Base-by-base conservation (phyloP, 2,329 filamentous ascomycete genomes). In the Calonectria fujianensis region DNA sequence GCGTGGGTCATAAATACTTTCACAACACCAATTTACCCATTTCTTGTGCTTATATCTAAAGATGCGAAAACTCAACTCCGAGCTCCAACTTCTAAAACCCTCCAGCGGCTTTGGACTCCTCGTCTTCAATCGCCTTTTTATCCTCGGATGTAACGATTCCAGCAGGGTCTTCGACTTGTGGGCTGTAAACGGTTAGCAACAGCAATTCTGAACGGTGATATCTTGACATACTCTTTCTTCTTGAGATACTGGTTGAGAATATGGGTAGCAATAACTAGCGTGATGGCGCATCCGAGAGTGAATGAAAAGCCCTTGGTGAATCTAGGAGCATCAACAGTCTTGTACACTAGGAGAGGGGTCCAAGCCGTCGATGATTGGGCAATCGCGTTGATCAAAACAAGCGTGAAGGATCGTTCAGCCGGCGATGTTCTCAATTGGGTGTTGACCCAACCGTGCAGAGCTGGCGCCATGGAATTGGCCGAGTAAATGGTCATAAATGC, bases 361-460 rank as follows among this genome's bases (percentile, higher is more conserved):
- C 89, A 91, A 0, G 88, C 89, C 0, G 88, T 91, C 0, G 88
- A 89, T 5, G 86, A 90, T 80, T 90, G 89, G 0, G 89, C 85
- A 20, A 91, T 82, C 0, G 86, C 84, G 74, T 89, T 91, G 74
- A 90, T 87, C 29, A 89, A 79, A 5, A 91, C 86, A 8, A 91
- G 79, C 0, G 86, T 87, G 65, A 91, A 86, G 0, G 89, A 85
- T 8, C 90, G 82, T 73, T 91, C 86, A 0, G 85, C 86, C 0
- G 86, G 86, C 1, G 86, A 86, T 24, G 86, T 83, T 29, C 86
- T 85, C 2, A 91, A 81, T 41, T 87, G 84, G 14, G 84, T 88
- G 74, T 91, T 91, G 4, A 90, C 86, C 89, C 90, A 91, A 4
- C 90, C 89, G 69, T 91, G 88, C 9, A 92, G 82, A 4, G 91